Evolutionary conservation across 2,329 filamentous ascomycete genomes (phyloP), one percentile per base, ranked within the genome.

Genomic region (Penicillium sp.): DNA sequence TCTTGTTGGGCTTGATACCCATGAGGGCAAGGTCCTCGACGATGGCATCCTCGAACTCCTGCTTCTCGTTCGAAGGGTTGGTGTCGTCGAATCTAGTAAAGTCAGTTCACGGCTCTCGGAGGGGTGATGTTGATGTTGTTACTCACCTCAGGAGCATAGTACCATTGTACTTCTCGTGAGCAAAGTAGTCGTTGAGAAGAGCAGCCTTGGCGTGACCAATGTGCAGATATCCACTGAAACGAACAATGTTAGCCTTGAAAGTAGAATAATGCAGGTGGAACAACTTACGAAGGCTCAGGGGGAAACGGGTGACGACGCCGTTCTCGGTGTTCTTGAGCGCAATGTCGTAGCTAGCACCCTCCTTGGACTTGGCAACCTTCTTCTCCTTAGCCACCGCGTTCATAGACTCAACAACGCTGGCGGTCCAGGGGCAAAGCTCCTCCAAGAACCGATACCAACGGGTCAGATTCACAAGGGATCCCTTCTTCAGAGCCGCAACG

Each of bases 181-280:
- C 92, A 62, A 97, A 97, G 78, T 95, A 97, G 70, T 97, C 91
- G 75, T 93, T 95, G 49, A 97, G 82, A 47, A 95, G 79, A 5
- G 90, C 90, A 27, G 90, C 90, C 75, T 97, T 97, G 60, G 90
- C 89, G 75, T 97, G 92, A 46, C 92, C 92, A 57, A 96, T 95
- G 74, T 96, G 92, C 37, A 96, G 82, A 68, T 95, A 95, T 54
- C 90, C 90, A 59, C 57, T 67, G 22, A 11, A 25, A 5, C 6
- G 28, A 12, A 43, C 19, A 11, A 25, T 13, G 11, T 37, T 12
- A n/a, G 25, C 27, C 34, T 38, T 3, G 3, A 16, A 18, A 33
- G 28, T 25, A 13, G 12, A 28, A 6, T 2, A 34, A 33, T 7
- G 3, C 7, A n/a, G 13, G 31, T 3, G 28, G 14, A n/a, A 13